Base-by-base conservation (phyloP, 306 rosid genomes). In the Ochetophila trinervis region DNA sequence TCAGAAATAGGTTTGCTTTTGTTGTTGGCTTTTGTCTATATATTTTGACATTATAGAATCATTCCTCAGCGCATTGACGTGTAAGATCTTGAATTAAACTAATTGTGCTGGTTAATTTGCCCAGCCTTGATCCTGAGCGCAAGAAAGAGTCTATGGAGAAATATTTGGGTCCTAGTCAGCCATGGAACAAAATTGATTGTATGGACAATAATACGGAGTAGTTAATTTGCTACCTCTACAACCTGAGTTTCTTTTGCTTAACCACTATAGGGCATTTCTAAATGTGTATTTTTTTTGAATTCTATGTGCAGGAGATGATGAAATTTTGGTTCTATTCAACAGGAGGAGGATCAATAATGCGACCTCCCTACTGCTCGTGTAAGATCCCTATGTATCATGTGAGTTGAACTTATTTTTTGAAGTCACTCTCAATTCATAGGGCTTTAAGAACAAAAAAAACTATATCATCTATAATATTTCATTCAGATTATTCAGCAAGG, bases 141-240 rank as follows among this genome's bases (percentile, higher is more conserved):
- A 89, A 90, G 74, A 90, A 80, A 55, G 94, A 90, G 74, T 93
- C 99, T 14, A 93, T 90, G 80, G 99, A 93, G 90, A 93, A 93
- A 76, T 90, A 93, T 83, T 75, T 74, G 66, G 87, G 94, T 66
- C 98, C 97, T 27, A 64, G 82, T 73, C 86, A 87, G 63, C 84
- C 87, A 60, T 75, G 89, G 90, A 93, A 79, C 87, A 78, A 75
- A 83, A 86, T 65, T 62, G 75, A 79, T 65, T 82, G 84, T 86
- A 80, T 56, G 60, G 22, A 42, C 48, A 30, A 44, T 68, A 51
- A 50, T 23, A 35, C 51, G 55, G 40, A 32, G 49, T 23, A 18
- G n/a, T 40, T 37, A 55, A 5, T 10, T 59, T 57, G 24, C 24
- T 8, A 57, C 15, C 6, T 58, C 45, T 70, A 10, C 20, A 23